Conservation (phyloP, 129 eudicot species). For the Lactuca sativa region DNA sequence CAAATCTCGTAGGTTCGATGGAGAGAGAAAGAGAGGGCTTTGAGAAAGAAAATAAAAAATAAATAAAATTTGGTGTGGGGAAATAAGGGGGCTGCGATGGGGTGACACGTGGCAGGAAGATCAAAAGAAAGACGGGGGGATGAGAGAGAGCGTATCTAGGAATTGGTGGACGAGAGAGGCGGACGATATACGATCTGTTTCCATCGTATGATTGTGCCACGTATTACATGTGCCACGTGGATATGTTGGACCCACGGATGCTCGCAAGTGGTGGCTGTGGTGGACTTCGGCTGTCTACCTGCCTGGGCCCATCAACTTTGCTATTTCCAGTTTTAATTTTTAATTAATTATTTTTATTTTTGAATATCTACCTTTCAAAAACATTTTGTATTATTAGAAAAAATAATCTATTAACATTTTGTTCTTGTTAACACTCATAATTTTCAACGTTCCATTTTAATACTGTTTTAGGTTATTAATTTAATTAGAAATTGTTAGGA, state of each 20-base stretch:
- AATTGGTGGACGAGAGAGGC: slow-evolving; percentile 66
- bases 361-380: too few relatives aligned
- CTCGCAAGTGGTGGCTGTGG: slow-evolving; percentile 29
- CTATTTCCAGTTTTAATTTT: not conserved
- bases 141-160: slow-evolving; percentile 32
- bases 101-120: slow-evolving; percentile 68
- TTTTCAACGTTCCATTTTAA: too few relatives aligned
- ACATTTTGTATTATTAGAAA: too few relatives aligned
- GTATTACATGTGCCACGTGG: slow-evolving; percentile 23
- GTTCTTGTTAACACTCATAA: too few relatives aligned
- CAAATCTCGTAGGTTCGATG: slow-evolving; percentile 50
- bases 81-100: slow-evolving; percentile 20
- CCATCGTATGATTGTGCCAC: slow-evolving; percentile 59
- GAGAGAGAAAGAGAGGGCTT: slow-evolving; percentile 30
- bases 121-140: slow-evolving; percentile 48
- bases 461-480: too few relatives aligned
- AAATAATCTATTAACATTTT: too few relatives aligned
- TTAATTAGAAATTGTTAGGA: too few relatives aligned
- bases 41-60: not conserved
- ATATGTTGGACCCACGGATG: not conserved
- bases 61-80: slow-evolving; percentile 5
- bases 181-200: slow-evolving; percentile 66
- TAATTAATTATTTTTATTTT: not conserved
- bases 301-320: slow-evolving; percentile 12
- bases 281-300: not conserved